Evolutionary conservation across 2,329 filamentous ascomycete species (phyloP).

Genomic region (Cladosporium sp.): DNA sequence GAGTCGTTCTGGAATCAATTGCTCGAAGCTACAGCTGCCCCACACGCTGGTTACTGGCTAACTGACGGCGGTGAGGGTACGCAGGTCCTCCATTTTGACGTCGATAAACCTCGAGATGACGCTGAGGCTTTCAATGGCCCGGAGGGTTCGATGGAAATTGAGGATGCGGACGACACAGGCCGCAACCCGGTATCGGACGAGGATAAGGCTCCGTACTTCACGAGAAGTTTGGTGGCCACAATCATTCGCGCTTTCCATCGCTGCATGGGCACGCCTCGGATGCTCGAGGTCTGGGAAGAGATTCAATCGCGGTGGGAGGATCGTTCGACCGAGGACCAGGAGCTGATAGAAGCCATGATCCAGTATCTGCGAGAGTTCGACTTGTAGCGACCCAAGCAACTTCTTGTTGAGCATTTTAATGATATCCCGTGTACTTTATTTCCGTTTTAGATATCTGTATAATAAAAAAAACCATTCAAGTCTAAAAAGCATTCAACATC

Average conservation of each 20-base stretch:
- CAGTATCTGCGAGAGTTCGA: neutral
- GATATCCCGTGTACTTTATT: constrained; percentile 6
- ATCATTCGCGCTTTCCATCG: constrained; percentile 60
- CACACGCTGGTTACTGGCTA: neutral
- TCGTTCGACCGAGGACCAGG: neutral
- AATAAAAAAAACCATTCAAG: too few species aligned
- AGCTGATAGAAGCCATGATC: neutral
- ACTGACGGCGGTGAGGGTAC: neutral
- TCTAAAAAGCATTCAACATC: too few species aligned
- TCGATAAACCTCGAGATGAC: neutral
- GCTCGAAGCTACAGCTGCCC: constrained; percentile 37
- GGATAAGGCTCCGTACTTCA: constrained; percentile 30
- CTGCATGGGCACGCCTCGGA: constrained; percentile 50
- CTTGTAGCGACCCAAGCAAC: neutral
- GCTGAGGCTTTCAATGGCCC: constrained; percentile 5
- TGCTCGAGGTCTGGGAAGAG: constrained; percentile 53
- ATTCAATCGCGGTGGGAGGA: constrained; percentile 35
- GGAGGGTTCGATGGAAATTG: constrained; percentile 16
- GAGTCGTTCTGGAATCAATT: constrained; percentile 64
- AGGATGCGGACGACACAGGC: constrained; percentile 18
- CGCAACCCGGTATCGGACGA: constrained; percentile 15
- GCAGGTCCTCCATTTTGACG: neutral
- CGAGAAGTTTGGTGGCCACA: constrained; percentile 55
- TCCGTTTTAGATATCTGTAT: too few species aligned
- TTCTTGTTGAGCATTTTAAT: too few species aligned